Conservation (phyloP, 805 yeast species). For the Yarrowia sp. region DNA sequence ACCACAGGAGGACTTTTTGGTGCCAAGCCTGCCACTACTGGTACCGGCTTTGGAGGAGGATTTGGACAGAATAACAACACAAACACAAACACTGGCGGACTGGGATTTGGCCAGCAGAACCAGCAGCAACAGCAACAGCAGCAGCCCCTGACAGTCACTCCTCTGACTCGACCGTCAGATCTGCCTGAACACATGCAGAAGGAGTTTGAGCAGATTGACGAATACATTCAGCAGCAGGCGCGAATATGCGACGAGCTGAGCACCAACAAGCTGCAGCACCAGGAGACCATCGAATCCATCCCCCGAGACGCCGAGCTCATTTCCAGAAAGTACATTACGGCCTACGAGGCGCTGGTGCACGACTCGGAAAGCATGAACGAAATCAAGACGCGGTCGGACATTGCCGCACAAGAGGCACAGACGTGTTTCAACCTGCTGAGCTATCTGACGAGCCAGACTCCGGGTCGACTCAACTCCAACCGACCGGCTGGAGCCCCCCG, state of each 20-base stretch:
- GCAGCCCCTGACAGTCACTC: constrained; percentile 43
- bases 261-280: constrained; percentile 42
- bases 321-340: constrained; percentile 47
- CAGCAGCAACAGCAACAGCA: constrained; percentile 31
- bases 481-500: constrained; percentile 13
- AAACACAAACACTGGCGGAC: constrained; percentile 3
- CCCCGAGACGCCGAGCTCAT: constrained; percentile 56
- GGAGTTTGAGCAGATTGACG: constrained; percentile 54
- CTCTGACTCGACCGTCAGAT: constrained; percentile 58
- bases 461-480: constrained; percentile 20
- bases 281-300: constrained; percentile 47
- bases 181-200: constrained; percentile 52
- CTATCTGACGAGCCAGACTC: constrained; percentile 37
- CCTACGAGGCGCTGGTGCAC: constrained; percentile 51
- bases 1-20: constrained; percentile 32
- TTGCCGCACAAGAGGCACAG: constrained; percentile 36
- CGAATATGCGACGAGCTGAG: constrained; percentile 51
- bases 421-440: constrained; percentile 32
- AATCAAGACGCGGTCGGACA: constrained; percentile 33
- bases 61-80: constrained; percentile 24
- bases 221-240: constrained; percentile 52
- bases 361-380: constrained; percentile 41
- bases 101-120: constrained; percentile 26
- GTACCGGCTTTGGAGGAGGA: constrained; percentile 14
- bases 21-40: constrained; percentile 22